phyloP scores from a whole-genome alignment of 768 basidiomycete genomes.

The Kwoniella dendrophila region DNA sequence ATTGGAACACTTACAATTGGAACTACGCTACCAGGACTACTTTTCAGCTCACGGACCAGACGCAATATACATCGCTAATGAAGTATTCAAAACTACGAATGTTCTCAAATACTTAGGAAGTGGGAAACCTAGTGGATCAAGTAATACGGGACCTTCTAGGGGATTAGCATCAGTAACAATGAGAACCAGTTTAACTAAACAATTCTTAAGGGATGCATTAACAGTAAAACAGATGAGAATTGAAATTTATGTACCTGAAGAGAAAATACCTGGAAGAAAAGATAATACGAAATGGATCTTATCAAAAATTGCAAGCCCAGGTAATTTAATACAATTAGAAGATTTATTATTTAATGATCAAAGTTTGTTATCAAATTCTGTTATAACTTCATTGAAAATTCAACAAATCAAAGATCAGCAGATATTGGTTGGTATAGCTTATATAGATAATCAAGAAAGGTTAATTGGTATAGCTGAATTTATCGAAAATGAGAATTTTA shows the following conservation, averaged over 20 bases:
- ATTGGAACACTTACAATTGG: conserved; percentile 6
- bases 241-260: conserved; percentile 82
- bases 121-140: conserved; percentile 21
- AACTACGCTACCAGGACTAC: conserved; percentile 69
- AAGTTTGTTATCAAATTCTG: conserved; percentile 78
- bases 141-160: conserved; percentile 39
- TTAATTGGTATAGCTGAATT: conserved; percentile 88
- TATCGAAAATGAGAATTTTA: conserved; percentile 91
- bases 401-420: conserved; percentile 61
- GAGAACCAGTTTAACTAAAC: conserved; percentile 73
- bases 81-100: conserved; percentile 69
- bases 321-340: conserved; percentile 70
- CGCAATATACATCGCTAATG: conserved; percentile 75
- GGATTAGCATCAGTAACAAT: conserved; percentile 75
- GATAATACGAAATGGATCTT: conserved; percentile 73
- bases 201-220: conserved; percentile 81
- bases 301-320: conserved; percentile 75
- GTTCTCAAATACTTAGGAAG: conserved; percentile 87
- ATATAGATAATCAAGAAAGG: conserved; percentile 82
- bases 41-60: conserved; percentile 88
- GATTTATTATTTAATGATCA: conserved; percentile 79
- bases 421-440: conserved; percentile 81
- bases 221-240: conserved; percentile 86
- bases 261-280: conserved; percentile 63
- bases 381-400: conserved; percentile 85